Evolutionary conservation across 2,329 filamentous ascomycete genomes (phyloP), one percentile per base, ranked within the genome.

Genomic region (Ramularia endophylla): DNA sequence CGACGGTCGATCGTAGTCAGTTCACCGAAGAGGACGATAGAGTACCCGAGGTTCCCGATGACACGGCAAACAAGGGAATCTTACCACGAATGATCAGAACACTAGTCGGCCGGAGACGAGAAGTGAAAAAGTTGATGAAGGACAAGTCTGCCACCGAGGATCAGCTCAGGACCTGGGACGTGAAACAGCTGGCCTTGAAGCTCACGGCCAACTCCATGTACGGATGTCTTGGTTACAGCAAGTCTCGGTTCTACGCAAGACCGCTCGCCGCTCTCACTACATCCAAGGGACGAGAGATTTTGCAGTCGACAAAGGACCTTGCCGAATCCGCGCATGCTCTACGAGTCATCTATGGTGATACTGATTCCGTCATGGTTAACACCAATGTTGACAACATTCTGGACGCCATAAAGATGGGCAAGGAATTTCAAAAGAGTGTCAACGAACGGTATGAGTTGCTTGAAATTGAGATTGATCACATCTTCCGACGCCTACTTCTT

Each of bases 181-280:
- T 95, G 60, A 97, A 95, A 69, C 92, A 98, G 66, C 74, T 95
- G 63, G 94, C 92, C 19, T 69, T 98, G 58, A 98, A 98, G 69
- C 78, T 98, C 38, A 98, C 94, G 31, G 92, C 92, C 59, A 98
- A 98, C 69, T 97, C 90, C 52, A 98, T 98, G 94, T 98, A 98
- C 65, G 92, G 92, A 54, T 98, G 92, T 75, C 71, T 98, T 64
- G 92, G 92, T 54, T 98, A 95, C 63, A 90, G 87, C 9, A 94
- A 89, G 62, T 97, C 92, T 43, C 86, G 92, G 37, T 98, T 98
- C 70, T 98, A 98, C 59, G 92, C 92, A 44, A 81, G 92, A 42
- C 92, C 92, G 8, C 74, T 98, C 35, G 92, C 92, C 43, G 87
- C 97, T 67, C 82, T 98, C 62, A 97, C 89, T 2, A 98, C 92